Percentiles rank a stretch among this genome's conserved stretches.
Evolutionary conservation across 257 asterid species (phyloP).

Genomic region (Buddleja alternifolia): DNA sequence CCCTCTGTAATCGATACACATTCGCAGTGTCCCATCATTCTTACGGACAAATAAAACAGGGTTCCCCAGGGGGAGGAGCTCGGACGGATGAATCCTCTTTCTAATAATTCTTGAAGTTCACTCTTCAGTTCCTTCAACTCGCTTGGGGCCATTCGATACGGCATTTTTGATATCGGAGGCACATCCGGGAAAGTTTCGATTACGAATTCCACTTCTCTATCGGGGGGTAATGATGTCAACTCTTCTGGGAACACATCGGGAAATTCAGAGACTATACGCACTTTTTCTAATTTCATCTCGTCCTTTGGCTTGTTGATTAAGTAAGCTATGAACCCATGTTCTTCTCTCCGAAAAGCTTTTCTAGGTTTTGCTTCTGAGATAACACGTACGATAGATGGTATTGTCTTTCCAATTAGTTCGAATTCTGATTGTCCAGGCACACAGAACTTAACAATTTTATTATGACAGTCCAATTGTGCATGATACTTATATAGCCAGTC

Average conservation of each 20-base stretch:
- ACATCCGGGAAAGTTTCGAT: too few species aligned
- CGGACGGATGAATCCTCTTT: neutral
- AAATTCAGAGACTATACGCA: too few species aligned
- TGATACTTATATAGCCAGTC: neutral
- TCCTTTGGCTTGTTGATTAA: neutral
- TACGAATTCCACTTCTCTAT: too few species aligned
- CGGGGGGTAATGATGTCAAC: too few species aligned
- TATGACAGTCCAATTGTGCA: neutral
- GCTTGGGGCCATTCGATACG: too few species aligned
- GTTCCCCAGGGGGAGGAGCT: neutral
- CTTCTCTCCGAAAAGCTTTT: neutral
- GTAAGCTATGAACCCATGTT: neutral
- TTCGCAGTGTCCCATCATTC: neutral
- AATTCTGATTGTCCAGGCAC: too few species aligned
- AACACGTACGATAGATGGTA: too few species aligned
- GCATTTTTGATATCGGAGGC: too few species aligned
- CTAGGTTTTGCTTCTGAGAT: neutral
- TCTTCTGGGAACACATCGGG: too few species aligned
- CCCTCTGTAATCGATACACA: neutral
- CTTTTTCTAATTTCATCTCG: neutral
- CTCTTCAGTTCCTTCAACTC: too few species aligned
- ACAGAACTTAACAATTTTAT: neutral
- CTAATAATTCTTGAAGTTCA: too few species aligned
- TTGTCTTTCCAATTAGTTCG: neutral
- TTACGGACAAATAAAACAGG: neutral